phyloP scores from a whole-genome alignment of 371 early-diverging fungal species.

The Mucor mucedo region DNA sequence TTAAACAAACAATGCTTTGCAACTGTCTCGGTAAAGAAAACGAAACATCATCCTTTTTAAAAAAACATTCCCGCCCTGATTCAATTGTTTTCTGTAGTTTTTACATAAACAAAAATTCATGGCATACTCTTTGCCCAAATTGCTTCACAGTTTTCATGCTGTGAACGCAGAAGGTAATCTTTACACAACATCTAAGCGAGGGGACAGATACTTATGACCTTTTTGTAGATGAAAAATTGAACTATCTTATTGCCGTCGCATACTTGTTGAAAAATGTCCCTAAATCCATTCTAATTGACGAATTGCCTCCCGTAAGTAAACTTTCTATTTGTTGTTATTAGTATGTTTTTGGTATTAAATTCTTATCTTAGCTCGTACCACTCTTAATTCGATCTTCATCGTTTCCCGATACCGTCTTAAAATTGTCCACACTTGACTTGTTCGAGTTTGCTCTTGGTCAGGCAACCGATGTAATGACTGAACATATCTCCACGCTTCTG shows the following conservation, averaged over 20 bases:
- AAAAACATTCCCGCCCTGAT: background rate
- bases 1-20: conserved; percentile 77
- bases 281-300: conserved; percentile 77
- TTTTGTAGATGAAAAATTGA: conserved; percentile 56
- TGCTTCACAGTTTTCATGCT: conserved; percentile 68
- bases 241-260: conserved; percentile 79
- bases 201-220: too few species aligned
- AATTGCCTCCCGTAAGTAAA: conserved; percentile 67
- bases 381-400: conserved; percentile 72
- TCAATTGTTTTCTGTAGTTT: conserved; percentile 45
- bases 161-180: conserved; percentile 13
- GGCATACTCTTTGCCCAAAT: conserved; percentile 67
- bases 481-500: conserved; percentile 55
- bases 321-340: too few species aligned
- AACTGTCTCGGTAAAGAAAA: conserved; percentile 56
- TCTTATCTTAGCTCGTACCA: conserved; percentile 64
- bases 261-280: conserved; percentile 81
- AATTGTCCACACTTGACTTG: conserved; percentile 76
- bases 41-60: background rate
- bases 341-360: too few species aligned
- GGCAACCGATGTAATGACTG: conserved; percentile 61
- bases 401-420: conserved; percentile 63
- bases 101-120: conserved; percentile 86
- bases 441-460: conserved; percentile 67
- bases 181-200: background rate